Percentiles rank a stretch among this genome's conserved stretches.
Evolutionary conservation across 2,329 filamentous ascomycete genomes (phyloP).

Genomic region (Colletotrichum gigasporum): DNA sequence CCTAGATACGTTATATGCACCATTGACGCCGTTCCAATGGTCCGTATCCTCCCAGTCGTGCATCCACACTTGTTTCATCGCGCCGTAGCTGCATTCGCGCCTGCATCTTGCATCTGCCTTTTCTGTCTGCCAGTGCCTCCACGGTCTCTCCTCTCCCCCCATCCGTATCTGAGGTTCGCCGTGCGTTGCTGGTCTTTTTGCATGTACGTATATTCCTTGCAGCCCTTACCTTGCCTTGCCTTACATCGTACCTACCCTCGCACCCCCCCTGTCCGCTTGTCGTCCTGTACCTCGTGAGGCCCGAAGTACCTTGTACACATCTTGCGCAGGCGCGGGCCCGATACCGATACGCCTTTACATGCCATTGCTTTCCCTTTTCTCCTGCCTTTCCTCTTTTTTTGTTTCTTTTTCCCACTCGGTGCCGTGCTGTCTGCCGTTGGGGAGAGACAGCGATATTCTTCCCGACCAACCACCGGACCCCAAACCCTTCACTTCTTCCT

Average conservation of each 20-base stretch:
- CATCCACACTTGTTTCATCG: slow-evolving; percentile 31
- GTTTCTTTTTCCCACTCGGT: not conserved
- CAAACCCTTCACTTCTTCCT: slow-evolving; percentile 10
- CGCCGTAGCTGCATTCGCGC: too few species aligned
- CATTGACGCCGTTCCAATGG: slow-evolving; percentile 26
- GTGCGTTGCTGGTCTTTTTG: not conserved
- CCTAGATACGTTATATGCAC: slow-evolving; percentile 7
- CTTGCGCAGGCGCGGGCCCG: not conserved
- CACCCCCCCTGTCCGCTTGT: not conserved
- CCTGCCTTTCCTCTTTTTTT: slow-evolving; percentile 3
- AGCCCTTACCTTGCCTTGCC: not conserved
- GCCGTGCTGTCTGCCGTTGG: slow-evolving; percentile 2
- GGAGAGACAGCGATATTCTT: slow-evolving; percentile 9
- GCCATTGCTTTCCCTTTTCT: slow-evolving; percentile 28
- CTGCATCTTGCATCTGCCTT: slow-evolving; percentile 15
- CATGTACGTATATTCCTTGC: not conserved
- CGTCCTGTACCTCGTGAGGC: slow-evolving; percentile 10
- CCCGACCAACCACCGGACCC: not conserved
- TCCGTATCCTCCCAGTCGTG: slow-evolving; percentile 11
- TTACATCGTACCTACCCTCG: not conserved
- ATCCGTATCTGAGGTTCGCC: not conserved
- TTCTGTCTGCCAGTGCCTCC: not conserved
- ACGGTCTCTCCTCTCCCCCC: not conserved
- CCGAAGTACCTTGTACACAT: not conserved
- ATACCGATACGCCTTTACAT: slow-evolving; percentile 13